Percentiles rank a stretch among this genome's conserved stretches.
Evolutionary conservation across 2,329 filamentous ascomycete species (phyloP).

Genomic region (Curvularia spicifera): DNA sequence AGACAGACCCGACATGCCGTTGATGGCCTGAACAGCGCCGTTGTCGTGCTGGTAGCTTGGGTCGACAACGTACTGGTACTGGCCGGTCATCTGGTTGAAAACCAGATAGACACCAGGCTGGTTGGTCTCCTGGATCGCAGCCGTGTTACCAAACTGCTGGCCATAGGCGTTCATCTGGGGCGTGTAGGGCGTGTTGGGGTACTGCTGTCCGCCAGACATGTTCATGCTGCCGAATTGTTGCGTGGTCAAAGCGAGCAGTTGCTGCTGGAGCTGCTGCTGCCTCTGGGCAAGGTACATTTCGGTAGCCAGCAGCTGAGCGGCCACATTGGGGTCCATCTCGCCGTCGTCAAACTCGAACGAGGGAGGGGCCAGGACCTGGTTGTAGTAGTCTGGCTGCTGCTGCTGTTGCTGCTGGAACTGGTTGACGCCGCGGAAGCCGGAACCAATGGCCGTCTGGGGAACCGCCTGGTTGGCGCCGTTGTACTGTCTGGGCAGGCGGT

Average conservation of each 20-base stretch:
- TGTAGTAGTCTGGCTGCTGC: conserved; percentile 65
- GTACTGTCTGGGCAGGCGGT: conserved; percentile 54
- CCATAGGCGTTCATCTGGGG: conserved; percentile 65
- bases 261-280: conserved; percentile 93
- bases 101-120: conserved; percentile 81
- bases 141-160: conserved; percentile 70
- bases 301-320: conserved; percentile 87
- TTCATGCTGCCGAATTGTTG: conserved; percentile 64
- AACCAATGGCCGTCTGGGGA: conserved; percentile 66
- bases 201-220: conserved; percentile 63
- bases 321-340: conserved; percentile 83
- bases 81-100: conserved; percentile 84
- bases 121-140: conserved; percentile 69
- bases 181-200: conserved; percentile 58
- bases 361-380: conserved; percentile 86
- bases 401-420: conserved; percentile 51
- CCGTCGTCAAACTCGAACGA: conserved; percentile 73
- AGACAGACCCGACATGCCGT: conserved; percentile 43
- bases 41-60: conserved; percentile 61
- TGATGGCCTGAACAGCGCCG: conserved; percentile 24
- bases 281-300: conserved; percentile 93
- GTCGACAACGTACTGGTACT: conserved; percentile 81
- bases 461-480: conserved; percentile 53
- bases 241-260: conserved; percentile 80
- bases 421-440: conserved; percentile 58